These are phyloP conservation scores for Leucosporidium creatinivorum DNA, from an alignment of 768 basidiomycete genomes.

Conservation along the genomic window DNA sequence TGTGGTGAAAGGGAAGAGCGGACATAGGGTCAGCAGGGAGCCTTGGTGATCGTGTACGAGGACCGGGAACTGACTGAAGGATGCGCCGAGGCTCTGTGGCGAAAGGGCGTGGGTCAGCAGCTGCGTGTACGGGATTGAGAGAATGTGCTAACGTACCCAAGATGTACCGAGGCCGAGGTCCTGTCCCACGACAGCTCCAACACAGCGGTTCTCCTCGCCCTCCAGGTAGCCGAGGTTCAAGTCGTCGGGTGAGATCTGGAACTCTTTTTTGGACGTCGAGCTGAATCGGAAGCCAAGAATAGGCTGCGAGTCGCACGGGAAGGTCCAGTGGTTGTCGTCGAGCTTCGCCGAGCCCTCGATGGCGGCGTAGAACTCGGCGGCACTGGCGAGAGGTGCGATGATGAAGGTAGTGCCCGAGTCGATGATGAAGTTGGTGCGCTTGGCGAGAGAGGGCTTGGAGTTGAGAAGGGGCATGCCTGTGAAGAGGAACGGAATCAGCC, in stretches of 20 bases:
- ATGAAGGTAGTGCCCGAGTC: constrained; percentile 25
- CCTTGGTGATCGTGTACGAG: too few species aligned
- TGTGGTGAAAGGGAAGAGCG: too few species aligned
- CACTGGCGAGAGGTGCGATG: neutral
- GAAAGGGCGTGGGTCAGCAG: too few species aligned
- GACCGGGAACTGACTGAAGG: constrained; percentile 47
- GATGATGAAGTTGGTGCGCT: neutral
- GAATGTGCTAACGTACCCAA: constrained; percentile 53
- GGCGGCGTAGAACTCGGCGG: constrained; percentile 1
- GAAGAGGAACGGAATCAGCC: neutral
- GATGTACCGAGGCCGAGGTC: constrained; percentile 63
- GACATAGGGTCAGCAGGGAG: too few species aligned
- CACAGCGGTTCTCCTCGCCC: constrained; percentile 6
- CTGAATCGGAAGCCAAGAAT: constrained; percentile 15
- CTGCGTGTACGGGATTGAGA: too few species aligned
- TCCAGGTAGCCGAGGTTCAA: constrained; percentile 51
- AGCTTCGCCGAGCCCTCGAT: too few species aligned
- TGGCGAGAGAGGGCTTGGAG: neutral
- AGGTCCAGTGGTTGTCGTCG: constrained; percentile 10
- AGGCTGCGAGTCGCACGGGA: constrained; percentile 38
- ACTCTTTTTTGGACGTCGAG: constrained; percentile 41
- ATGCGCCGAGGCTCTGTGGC: constrained; percentile 66
- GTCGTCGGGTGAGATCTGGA: constrained; percentile 45
- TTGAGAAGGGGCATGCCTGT: too few species aligned
- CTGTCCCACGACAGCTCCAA: constrained; percentile 40